phyloP scores from a whole-genome alignment of 306 rosid species.

The Fragaria nilgerrensis region DNA sequence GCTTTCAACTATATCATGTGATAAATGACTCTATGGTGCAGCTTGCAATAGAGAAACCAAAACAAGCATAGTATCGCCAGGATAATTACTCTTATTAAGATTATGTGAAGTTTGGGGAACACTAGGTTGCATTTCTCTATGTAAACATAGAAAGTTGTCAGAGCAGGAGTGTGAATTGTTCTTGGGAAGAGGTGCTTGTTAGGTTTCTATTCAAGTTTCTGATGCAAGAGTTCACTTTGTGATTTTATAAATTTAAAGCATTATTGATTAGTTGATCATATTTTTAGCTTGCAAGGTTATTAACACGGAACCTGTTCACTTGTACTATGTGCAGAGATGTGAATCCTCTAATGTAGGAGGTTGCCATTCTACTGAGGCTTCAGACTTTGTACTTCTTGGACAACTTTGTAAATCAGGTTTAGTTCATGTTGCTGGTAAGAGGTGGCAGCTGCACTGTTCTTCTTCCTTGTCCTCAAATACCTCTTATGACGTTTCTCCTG shows the following conservation, averaged over 20 bases:
- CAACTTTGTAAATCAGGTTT: constrained; percentile 46
- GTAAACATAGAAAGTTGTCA: background rate
- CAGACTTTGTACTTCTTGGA: constrained; percentile 43
- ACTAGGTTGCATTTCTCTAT: background rate
- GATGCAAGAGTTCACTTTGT: background rate
- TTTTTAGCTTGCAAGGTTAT: constrained; percentile 1
- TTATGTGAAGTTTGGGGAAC: background rate
- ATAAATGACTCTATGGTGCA: background rate
- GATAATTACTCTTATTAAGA: background rate
- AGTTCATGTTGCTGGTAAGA: constrained; percentile 44
- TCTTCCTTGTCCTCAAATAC: constrained; percentile 48
- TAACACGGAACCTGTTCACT: constrained; percentile 22
- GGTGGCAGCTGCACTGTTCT: constrained; percentile 53
- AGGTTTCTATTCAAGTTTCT: background rate
- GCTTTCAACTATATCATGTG: background rate
- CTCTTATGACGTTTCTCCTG: constrained; percentile 60
- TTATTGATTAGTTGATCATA: constrained; percentile 6
- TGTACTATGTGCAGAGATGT: constrained; percentile 55
- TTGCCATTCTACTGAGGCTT: constrained; percentile 48
- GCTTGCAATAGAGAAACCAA: background rate
- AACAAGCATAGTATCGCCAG: background rate
- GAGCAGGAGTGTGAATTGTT: background rate
- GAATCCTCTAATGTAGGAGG: constrained; percentile 47
- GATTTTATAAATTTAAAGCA: background rate
- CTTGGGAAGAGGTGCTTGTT: background rate